A percentile compares a stretch with the other conserved stretches of the same genome.
These are phyloP conservation scores for Thozetella sp. DNA, from an alignment of 495 filamentous ascomycete species.

Conservation along the genomic window DNA sequence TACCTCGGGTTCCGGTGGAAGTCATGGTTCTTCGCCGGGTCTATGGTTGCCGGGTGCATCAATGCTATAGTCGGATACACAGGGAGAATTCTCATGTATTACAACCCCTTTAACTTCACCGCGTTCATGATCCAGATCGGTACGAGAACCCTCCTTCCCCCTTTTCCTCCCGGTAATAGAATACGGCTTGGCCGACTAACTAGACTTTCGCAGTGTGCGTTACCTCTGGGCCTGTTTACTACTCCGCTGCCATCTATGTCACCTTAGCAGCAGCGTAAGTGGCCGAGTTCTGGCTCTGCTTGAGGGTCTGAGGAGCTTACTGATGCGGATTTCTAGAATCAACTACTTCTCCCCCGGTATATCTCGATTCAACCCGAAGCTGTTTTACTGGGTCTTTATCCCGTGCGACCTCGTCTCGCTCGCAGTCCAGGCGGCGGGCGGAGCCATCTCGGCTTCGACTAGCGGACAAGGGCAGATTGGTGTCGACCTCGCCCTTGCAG, in stretches of 20 bases:
- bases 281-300: too few species aligned
- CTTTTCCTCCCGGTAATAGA: neutral
- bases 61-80: constrained; percentile 36
- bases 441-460: constrained; percentile 34
- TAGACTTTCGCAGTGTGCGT: constrained; percentile 30
- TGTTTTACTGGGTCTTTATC: constrained; percentile 52
- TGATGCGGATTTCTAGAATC: constrained; percentile 32
- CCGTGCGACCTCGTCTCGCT: constrained; percentile 49
- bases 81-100: constrained; percentile 32
- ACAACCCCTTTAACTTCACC: constrained; percentile 32
- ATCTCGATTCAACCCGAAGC: constrained; percentile 43
- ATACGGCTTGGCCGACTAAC: neutral
- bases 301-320: too few species aligned
- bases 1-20: constrained; percentile 24
- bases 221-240: constrained; percentile 49
- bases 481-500: constrained; percentile 49
- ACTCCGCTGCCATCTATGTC: constrained; percentile 53
- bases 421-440: constrained; percentile 46
- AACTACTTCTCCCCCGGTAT: constrained; percentile 37
- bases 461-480: constrained; percentile 22
- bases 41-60: constrained; percentile 20
- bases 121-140: constrained; percentile 39
- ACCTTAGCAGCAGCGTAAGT: constrained; percentile 36
- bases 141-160: constrained; percentile 8
- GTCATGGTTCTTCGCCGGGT: constrained; percentile 21